A percentile compares a stretch with the other conserved stretches of the same genome.
Conservation (phyloP, 108 stramenopile species). For the Bacterosira constricta region DNA sequence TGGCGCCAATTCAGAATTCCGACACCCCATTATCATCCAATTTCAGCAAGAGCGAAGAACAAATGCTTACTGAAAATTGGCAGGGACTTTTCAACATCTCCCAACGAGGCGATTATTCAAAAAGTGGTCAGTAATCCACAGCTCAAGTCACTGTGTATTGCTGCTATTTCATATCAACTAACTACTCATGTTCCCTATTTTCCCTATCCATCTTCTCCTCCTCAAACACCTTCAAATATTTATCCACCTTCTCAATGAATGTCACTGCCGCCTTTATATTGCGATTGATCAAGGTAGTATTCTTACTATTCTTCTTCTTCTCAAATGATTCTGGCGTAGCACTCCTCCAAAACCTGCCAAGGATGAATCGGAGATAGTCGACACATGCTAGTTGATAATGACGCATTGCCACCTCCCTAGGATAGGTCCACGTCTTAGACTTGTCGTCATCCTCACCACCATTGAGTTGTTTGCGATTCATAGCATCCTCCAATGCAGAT, state of each 20-base stretch:
- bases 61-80: too few relatives aligned
- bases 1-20: too few relatives aligned
- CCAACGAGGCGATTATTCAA: too few relatives aligned
- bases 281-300: constrained; percentile 73
- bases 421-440: constrained; percentile 32
- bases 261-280: constrained; percentile 63
- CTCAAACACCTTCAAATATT: constrained; percentile 61
- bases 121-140: too few relatives aligned
- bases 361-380: constrained; percentile 65
- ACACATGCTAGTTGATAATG: constrained; percentile 72
- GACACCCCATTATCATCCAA: too few relatives aligned
- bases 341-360: constrained; percentile 48
- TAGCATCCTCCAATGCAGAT: constrained; percentile 36
- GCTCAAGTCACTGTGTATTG: too few relatives aligned
- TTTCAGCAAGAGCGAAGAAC: too few relatives aligned
- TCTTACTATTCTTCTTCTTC: constrained; percentile 60
- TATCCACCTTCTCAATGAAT: constrained; percentile 65
- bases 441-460: not conserved
- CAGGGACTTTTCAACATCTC: too few relatives aligned
- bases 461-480: not conserved
- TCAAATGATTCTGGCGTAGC: constrained; percentile 53
- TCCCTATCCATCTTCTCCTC: constrained; percentile 15
- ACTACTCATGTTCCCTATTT: too few relatives aligned
- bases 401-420: constrained; percentile 53
- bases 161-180: too few relatives aligned